phyloP scores from a whole-genome alignment of 352 stramenopile species.

The Globisporangium perplexum region DNA sequence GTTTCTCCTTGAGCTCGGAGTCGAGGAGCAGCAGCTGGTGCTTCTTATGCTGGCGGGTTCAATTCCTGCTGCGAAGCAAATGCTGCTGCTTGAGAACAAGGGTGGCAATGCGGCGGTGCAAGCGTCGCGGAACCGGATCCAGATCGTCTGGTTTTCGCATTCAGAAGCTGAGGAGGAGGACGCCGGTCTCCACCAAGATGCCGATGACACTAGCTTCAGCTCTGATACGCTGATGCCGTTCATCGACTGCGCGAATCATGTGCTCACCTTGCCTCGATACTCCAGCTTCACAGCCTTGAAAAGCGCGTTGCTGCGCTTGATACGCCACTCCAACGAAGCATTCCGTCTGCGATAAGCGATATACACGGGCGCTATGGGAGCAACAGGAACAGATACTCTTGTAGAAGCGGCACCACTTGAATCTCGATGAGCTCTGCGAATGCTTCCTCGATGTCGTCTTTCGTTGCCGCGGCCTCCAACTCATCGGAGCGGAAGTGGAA shows the following conservation, averaged over 20 bases:
- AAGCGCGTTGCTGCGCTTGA: slow-evolving; percentile 26
- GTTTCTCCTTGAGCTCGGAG: slow-evolving; percentile 42
- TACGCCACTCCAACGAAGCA: slow-evolving; percentile 32
- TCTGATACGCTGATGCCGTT: slow-evolving; percentile 29
- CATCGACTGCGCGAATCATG: slow-evolving; percentile 27
- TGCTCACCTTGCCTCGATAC: slow-evolving; percentile 49
- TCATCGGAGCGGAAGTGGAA: slow-evolving; percentile 67
- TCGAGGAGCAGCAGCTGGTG: slow-evolving; percentile 55
- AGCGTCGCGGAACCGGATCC: neutral
- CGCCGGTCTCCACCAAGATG: slow-evolving; percentile 8
- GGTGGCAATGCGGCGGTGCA: neutral
- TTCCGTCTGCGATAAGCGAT: slow-evolving; percentile 23
- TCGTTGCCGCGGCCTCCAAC: slow-evolving; percentile 29
- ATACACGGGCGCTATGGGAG: slow-evolving; percentile 9
- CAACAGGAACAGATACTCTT: slow-evolving; percentile 66
- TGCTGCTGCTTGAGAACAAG: slow-evolving; percentile 28
- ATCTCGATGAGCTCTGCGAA: slow-evolving; percentile 71
- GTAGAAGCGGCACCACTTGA: slow-evolving; percentile 55
- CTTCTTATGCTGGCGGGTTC: slow-evolving; percentile 50
- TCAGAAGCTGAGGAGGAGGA: slow-evolving; percentile 5
- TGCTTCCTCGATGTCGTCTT: slow-evolving; percentile 53
- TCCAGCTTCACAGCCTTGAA: slow-evolving; percentile 48
- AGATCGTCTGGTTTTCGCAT: slow-evolving; percentile 2
- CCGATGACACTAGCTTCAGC: slow-evolving; percentile 10
- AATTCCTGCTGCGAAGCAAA: slow-evolving; percentile 32